Evolutionary conservation across 495 filamentous ascomycete genomes (phyloP).

Genomic region (Penicillium turbatum): DNA sequence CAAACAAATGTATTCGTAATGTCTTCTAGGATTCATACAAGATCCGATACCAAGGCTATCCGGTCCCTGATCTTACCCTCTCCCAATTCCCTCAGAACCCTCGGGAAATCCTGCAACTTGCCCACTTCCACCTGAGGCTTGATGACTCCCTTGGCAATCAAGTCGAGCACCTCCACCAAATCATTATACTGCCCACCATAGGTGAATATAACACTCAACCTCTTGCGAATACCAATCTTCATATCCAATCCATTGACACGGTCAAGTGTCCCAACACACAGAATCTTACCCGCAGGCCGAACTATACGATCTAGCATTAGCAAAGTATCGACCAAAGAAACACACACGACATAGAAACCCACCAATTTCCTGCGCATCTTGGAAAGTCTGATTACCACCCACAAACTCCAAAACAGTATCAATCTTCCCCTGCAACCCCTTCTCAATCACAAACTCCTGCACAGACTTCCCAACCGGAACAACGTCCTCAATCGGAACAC

Average conservation of each 20-base stretch:
- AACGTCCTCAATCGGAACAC: conserved; percentile 17
- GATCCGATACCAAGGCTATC: conserved; percentile 13
- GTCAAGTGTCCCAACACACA: conserved; percentile 19
- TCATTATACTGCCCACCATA: conserved; percentile 23
- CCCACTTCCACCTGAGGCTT: conserved; percentile 16
- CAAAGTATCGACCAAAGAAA: neutral
- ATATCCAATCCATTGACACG: conserved; percentile 20
- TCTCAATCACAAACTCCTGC: conserved; percentile 11
- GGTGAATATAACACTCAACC: conserved; percentile 24
- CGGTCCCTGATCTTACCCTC: conserved; percentile 18
- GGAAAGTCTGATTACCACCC: conserved; percentile 16
- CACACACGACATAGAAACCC: neutral
- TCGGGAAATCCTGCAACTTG: conserved; percentile 15
- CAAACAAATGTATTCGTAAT: neutral
- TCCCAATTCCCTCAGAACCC: conserved; percentile 15
- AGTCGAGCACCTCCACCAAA: conserved; percentile 19
- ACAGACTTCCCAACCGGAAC: conserved; percentile 15
- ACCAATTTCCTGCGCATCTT: conserved; percentile 22
- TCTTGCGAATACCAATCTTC: conserved; percentile 25
- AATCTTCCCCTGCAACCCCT: conserved; percentile 13
- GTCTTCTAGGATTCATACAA: neutral
- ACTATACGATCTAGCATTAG: conserved; percentile 1
- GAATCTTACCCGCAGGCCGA: conserved; percentile 18
- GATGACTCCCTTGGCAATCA: conserved; percentile 14
- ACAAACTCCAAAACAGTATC: conserved; percentile 25